Evolutionary conservation across 192 early-diverging fungal species (phyloP), one percentile per base, ranked within the genome.

Genomic region (Rhizophagus sp.): DNA sequence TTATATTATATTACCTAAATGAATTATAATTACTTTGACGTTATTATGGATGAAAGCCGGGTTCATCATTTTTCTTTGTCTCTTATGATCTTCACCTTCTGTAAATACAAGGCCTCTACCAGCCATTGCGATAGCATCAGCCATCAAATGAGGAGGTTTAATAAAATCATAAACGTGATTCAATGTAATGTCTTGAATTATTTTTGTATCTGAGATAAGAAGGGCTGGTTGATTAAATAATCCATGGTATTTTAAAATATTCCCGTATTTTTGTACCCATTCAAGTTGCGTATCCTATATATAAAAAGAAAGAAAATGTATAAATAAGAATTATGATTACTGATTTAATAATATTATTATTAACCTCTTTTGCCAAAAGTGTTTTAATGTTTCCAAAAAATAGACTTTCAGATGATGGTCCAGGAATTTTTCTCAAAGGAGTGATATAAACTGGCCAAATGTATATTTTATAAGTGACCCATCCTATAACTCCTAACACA

Each of bases 51-150:
- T 74, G 44, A 91, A 91, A 13, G 88, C 86, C 3, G 90, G 90
- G 75, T 89, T 89, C 12, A 91, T 63, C 88, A 90, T 84, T 71
- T 89, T 89, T 50, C 90, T 84, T 49, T 91, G 89, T 41, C 81
- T 79, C 47, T 69, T 73, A 76, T 91, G 90, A 5, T 36, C 85
- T 57, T 82, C 83, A 0, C 90, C 89, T 75, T 91, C 90, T 5
- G 86, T 81, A 12, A 91, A 77, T 41, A 90, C 62, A 10, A 91
- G 61, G 10, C 89, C 89, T 34, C 83, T 64, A 22, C 90, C 89
- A 25, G 89, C 41, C 12, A 89, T 73, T 63, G 73, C 62, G 3
- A 79, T 41, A 41, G 7, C 39, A 41, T 41, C 39, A 73, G 24
- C 89, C 22, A 36, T 49, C 15, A 73, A 73, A 4, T 62, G 39